Evolutionary conservation across 1,284 basidiomycete genomes (phyloP).

Genomic region (Apiotrichum domesticum): DNA sequence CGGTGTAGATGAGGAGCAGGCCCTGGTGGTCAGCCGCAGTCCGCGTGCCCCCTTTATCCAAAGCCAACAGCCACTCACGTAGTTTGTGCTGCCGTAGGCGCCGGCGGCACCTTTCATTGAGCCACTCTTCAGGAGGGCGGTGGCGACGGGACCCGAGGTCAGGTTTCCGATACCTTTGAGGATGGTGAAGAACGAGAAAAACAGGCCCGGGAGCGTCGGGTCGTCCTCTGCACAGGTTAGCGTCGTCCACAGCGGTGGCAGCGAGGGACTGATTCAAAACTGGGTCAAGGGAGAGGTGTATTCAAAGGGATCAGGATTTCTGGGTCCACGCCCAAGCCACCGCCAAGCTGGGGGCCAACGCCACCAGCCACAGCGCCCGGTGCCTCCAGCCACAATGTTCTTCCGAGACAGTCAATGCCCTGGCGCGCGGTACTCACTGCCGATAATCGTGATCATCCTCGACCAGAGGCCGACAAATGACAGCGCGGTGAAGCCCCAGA

Average conservation of each 20-base stretch:
- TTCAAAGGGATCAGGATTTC: too few relatives aligned
- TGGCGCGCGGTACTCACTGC: constrained; percentile 20
- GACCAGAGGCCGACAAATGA: constrained; percentile 37
- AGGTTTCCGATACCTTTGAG: constrained; percentile 44
- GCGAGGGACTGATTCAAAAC: too few relatives aligned
- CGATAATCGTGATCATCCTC: constrained; percentile 31
- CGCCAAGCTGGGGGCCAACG: too few relatives aligned
- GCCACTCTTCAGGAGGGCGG: constrained; percentile 26
- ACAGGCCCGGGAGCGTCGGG: constrained; percentile 27
- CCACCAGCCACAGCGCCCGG: too few relatives aligned
- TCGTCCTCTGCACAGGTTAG: constrained; percentile 31
- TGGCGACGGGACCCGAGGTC: constrained; percentile 39
- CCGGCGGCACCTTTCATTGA: constrained; percentile 28
- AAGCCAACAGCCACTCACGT: not conserved
- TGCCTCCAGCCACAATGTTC: too few relatives aligned
- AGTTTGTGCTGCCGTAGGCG: constrained; percentile 34
- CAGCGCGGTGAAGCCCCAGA: constrained; percentile 31
- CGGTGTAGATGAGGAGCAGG: constrained; percentile 29
- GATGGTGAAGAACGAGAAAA: constrained; percentile 42
- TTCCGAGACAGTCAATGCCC: too few relatives aligned
- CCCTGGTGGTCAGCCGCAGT: constrained; percentile 26
- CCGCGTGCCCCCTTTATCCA: too few relatives aligned
- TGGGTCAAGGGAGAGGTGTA: too few relatives aligned
- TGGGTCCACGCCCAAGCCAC: too few relatives aligned
- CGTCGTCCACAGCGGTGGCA: too few relatives aligned